Evolutionary conservation across 1,284 basidiomycete genomes (phyloP).

Genomic region (Acaromyces ingoldii): DNA sequence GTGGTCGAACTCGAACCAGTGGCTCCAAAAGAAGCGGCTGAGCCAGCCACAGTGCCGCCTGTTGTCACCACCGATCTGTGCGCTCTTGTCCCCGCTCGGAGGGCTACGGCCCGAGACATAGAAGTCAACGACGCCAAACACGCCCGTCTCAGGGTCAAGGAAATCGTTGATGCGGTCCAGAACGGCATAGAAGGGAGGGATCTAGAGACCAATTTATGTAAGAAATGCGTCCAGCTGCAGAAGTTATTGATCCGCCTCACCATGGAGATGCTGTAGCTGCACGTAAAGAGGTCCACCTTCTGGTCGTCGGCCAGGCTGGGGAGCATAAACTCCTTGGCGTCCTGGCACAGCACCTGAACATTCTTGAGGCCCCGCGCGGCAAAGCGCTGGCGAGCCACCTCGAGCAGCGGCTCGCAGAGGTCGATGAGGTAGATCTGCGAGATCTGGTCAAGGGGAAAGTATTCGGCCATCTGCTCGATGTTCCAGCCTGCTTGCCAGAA

Average conservation of each 20-base stretch:
- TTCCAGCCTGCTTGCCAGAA: constrained; percentile 60
- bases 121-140: constrained; percentile 72
- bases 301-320: constrained; percentile 53
- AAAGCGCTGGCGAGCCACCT: constrained; percentile 68
- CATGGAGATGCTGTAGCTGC: constrained; percentile 51
- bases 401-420: constrained; percentile 68
- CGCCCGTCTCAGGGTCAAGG: constrained; percentile 63
- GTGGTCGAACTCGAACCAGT: constrained; percentile 71
- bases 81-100: constrained; percentile 57
- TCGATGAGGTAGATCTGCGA: constrained; percentile 67
- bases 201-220: no score
- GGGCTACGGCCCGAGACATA: constrained; percentile 67
- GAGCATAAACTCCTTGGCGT: constrained; percentile 66
- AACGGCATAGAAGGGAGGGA: constrained; percentile 66
- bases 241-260: no score
- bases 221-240: no score
- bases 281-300: constrained; percentile 50
- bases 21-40: constrained; percentile 66
- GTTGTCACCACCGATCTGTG: constrained; percentile 63
- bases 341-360: constrained; percentile 69
- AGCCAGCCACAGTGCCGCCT: constrained; percentile 69
- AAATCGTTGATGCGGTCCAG: constrained; percentile 69
- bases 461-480: constrained; percentile 73
- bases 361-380: constrained; percentile 68
- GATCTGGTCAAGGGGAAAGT: constrained; percentile 56